These are phyloP conservation scores for Lachancea nothofagi DNA, from an alignment of 805 yeast genomes.

Conservation along the genomic window DNA sequence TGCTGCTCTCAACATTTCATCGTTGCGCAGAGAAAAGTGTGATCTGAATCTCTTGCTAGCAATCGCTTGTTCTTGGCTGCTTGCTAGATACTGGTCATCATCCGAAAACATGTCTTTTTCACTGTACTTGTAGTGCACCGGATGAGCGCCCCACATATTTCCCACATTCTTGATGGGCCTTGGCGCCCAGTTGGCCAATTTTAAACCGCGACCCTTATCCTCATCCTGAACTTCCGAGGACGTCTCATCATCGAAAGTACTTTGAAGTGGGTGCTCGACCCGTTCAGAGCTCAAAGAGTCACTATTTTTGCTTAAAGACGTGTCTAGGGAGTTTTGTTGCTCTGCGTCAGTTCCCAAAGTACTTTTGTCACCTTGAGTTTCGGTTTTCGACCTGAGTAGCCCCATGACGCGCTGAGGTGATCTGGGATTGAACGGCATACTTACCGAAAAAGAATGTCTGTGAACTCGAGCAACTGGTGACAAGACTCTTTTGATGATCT, in stretches of 20 bases:
- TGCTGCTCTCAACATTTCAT: conserved; percentile 53
- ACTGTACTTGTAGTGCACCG: conserved; percentile 52
- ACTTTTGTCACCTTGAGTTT: too few relatives aligned
- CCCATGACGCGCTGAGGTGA: background rate
- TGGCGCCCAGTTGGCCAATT: conserved; percentile 10
- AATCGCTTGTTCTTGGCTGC: conserved; percentile 38
- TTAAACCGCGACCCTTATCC: background rate
- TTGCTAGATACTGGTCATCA: conserved; percentile 46
- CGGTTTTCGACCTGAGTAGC: background rate
- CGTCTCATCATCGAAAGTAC: background rate
- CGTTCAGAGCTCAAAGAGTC: background rate
- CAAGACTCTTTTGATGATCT: conserved; percentile 1
- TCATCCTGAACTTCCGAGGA: background rate
- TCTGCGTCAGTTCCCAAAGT: too few relatives aligned
- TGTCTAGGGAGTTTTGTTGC: too few relatives aligned
- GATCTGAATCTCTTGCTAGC: conserved; percentile 55
- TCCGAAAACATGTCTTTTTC: conserved; percentile 37
- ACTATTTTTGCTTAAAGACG: background rate
- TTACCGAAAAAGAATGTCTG: background rate
- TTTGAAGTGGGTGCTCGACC: background rate
- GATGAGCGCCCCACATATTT: conserved; percentile 52
- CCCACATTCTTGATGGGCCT: conserved; percentile 15
- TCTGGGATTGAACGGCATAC: background rate
- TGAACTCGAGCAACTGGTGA: conserved; percentile 6
- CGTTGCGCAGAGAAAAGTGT: conserved; percentile 57